phyloP scores from a whole-genome alignment of 306 rosid genomes.

The Vigna angularis region DNA sequence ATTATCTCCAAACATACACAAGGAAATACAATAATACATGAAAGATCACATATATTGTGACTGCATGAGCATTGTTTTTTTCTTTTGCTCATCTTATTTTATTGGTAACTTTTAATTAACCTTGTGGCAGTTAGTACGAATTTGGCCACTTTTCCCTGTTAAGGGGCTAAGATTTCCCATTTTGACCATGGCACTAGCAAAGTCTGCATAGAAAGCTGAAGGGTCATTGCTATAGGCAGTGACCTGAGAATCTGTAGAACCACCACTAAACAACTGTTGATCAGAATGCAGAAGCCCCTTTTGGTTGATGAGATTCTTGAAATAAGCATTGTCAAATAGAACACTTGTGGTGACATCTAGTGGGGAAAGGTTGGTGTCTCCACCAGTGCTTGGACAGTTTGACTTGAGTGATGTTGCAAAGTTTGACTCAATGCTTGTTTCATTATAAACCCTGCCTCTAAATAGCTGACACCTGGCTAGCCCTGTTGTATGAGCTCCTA shows the following conservation, averaged over 20 bases:
- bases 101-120: conserved; percentile 38
- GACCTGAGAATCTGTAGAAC: conserved; percentile 40
- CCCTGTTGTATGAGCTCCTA: conserved; percentile 72
- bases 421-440: conserved; percentile 54
- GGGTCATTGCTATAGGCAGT: conserved; percentile 38
- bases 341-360: conserved; percentile 53
- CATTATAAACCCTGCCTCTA: conserved; percentile 58
- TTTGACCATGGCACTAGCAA: conserved; percentile 65
- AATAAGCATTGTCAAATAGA: conserved; percentile 58
- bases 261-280: conserved; percentile 46
- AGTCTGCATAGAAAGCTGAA: conserved; percentile 50
- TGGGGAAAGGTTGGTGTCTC: conserved; percentile 59
- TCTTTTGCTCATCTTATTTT: conserved; percentile 18
- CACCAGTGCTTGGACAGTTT: conserved; percentile 52
- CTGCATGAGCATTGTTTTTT: not conserved
- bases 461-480: conserved; percentile 63
- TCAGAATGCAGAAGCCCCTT: conserved; percentile 49
- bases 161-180: conserved; percentile 67
- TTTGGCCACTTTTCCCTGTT: conserved; percentile 60
- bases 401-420: conserved; percentile 58
- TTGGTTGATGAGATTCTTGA: conserved; percentile 34
- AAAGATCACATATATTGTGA: not conserved
- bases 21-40: conserved; percentile 13
- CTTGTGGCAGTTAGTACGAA: conserved; percentile 62
- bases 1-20: conserved; percentile 14